A percentile compares a stretch with the other conserved stretches of the same genome.
Conservation (phyloP, 768 basidiomycete genomes). For the Trametes cingulata region DNA sequence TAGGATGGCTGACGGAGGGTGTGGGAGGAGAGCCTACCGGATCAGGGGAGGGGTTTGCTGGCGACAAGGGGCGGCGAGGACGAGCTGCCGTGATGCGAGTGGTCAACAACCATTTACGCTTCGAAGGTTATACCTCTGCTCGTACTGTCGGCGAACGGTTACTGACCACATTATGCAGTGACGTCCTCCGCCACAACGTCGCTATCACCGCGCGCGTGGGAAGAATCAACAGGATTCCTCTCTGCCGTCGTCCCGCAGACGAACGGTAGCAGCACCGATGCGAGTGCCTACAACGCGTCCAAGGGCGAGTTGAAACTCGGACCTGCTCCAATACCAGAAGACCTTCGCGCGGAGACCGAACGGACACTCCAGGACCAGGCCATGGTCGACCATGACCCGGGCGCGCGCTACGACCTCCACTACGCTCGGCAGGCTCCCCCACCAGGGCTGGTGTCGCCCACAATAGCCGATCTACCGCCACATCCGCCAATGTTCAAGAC, state of each 20-base stretch:
- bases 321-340: constrained; percentile 73
- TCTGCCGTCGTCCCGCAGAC: constrained; percentile 73
- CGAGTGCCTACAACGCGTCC: constrained; percentile 73
- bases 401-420: constrained; percentile 65
- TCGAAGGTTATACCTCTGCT: constrained; percentile 65
- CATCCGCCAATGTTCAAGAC: constrained; percentile 82
- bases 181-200: constrained; percentile 68
- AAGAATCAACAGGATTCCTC: constrained; percentile 83
- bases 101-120: constrained; percentile 89
- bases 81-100: constrained; percentile 90
- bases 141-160: neutral
- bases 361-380: constrained; percentile 81
- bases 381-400: constrained; percentile 69
- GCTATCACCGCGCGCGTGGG: constrained; percentile 68
- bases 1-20: constrained; percentile 97
- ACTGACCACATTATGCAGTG: constrained; percentile 47
- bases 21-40: constrained; percentile 85
- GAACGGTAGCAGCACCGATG: constrained; percentile 55
- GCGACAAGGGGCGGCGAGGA: constrained; percentile 80
- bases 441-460: constrained; percentile 62
- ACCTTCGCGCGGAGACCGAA: constrained; percentile 78
- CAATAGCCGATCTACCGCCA: constrained; percentile 74
- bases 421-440: constrained; percentile 49
- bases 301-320: constrained; percentile 86
- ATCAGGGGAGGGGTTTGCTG: constrained; percentile 73